These are phyloP conservation scores for Lagenaria siceraria DNA, from an alignment of 306 rosid species.

Conservation along the genomic window DNA sequence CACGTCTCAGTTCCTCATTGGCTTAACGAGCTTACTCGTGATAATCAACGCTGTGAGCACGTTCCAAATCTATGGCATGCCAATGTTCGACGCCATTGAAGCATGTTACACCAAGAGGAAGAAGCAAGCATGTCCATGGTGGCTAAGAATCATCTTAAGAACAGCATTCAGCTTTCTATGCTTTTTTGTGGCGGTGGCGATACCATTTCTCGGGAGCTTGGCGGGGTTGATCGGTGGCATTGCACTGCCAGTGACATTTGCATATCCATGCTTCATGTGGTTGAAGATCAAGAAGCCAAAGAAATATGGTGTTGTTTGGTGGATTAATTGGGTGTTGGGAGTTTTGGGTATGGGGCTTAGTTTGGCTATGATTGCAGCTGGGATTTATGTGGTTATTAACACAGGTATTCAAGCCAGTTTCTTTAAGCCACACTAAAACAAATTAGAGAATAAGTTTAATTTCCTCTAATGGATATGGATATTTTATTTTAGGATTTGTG, in stretches of 20 bases:
- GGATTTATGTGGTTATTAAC: constrained; percentile 17
- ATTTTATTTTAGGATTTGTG: not conserved
- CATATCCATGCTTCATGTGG: constrained; percentile 52
- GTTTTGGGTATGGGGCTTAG: constrained; percentile 19
- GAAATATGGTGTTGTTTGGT: constrained; percentile 16
- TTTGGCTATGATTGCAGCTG: constrained; percentile 20
- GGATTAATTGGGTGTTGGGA: constrained; percentile 29
- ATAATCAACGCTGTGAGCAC: constrained; percentile 30
- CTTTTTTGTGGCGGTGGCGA: constrained; percentile 30
- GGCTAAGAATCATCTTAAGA: constrained; percentile 27
- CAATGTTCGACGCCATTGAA: constrained; percentile 37
- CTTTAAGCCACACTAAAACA: constrained; percentile 30
- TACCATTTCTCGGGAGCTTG: constrained; percentile 29
- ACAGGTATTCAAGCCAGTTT: constrained; percentile 22
- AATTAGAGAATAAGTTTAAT: not conserved
- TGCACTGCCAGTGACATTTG: constrained; percentile 38
- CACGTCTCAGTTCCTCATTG: constrained; percentile 22
- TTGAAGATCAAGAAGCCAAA: constrained; percentile 38
- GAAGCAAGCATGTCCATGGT: constrained; percentile 39
- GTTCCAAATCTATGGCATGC: constrained; percentile 50
- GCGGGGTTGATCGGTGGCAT: constrained; percentile 48
- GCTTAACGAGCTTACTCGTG: constrained; percentile 27
- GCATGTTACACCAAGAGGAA: constrained; percentile 28
- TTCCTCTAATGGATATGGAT: not conserved
- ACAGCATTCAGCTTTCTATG: constrained; percentile 17